Evolutionary conservation across 2,329 filamentous ascomycete species (phyloP), one percentile per base, ranked within the genome.

Genomic region (Epichloe baconii): DNA sequence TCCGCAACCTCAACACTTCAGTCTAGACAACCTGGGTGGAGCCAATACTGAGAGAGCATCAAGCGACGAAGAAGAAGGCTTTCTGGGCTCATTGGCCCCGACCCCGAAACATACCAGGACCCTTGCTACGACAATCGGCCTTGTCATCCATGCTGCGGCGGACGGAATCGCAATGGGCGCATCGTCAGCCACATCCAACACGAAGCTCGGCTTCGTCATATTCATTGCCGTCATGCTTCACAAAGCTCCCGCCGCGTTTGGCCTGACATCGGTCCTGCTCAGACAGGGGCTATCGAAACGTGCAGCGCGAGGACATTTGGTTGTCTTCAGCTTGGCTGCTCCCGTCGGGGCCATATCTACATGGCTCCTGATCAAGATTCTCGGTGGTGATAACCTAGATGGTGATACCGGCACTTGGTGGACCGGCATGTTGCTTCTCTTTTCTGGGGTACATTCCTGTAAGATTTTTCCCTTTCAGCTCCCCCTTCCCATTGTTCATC

Each of bases 211-310:
- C 37, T 81, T 97, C 54, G 87, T 98, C 59, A 88, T 98, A 40
- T 98, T 98, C 66, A 69, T 95, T 41, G 93, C 93, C 11, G 93
- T 98, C 58, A 94, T 98, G 86, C 80, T 97, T 5, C 93, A 98
- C 68, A 98, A 97, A 70, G 91, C 89, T 1, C 91, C 90, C 0
- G 93, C 93, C 1, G 90, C 93, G 0, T 98, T 98, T 70, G 93
- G 93, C 0, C 71, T 98, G 46, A 97, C 91, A 0, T 90, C 89
- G 1, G 80, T 96, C 2, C 71, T 98, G 45, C 73, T 98, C 45
- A 94, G 91, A 66, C 89, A 96, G 63, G 93, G 93, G 0, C 73
- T 97, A 1, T 88, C 86, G 12, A 97, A 94, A 66, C 82, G 91
- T 43, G 83, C 83, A 10, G 88, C 89, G 1, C 76, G 91, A 52